Evolutionary conservation across 805 yeast genomes (phyloP).

Genomic region (Candida endomychidarum): DNA sequence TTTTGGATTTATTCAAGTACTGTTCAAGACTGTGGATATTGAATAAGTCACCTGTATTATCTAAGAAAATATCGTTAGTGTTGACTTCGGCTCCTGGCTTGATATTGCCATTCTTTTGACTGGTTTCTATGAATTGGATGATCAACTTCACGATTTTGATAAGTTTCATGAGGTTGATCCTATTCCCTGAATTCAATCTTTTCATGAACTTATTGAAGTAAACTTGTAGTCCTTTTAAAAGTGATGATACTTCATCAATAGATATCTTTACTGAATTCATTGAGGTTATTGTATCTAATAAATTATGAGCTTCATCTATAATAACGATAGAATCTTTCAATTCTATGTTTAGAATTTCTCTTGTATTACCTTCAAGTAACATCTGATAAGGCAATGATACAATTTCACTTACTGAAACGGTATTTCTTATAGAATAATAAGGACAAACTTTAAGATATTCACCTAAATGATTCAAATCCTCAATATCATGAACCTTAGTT

Average conservation of each 20-base stretch:
- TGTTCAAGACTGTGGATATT: conserved; percentile 67
- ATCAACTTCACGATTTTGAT: conserved; percentile 55
- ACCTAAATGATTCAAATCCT: conserved; percentile 70
- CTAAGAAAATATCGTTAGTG: conserved; percentile 52
- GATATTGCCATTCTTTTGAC: conserved; percentile 26
- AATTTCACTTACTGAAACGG: conserved; percentile 62
- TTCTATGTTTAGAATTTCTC: conserved; percentile 59
- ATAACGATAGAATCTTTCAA: conserved; percentile 67
- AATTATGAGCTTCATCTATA: conserved; percentile 91
- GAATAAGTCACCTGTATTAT: conserved; percentile 65
- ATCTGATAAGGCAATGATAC: conserved; percentile 85
- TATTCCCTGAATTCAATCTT: conserved; percentile 67
- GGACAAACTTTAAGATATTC: conserved; percentile 64
- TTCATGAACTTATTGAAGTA: conserved; percentile 63
- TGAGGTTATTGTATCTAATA: conserved; percentile 71
- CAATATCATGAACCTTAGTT: conserved; percentile 69
- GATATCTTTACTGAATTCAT: conserved; percentile 65
- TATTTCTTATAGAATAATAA: conserved; percentile 69
- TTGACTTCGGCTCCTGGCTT: conserved; percentile 56
- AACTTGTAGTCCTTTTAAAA: conserved; percentile 48
- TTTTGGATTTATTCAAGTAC: conserved; percentile 65
- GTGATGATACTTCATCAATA: conserved; percentile 43
- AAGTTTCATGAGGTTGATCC: conserved; percentile 66
- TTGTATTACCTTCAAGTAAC: conserved; percentile 57
- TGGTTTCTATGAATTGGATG: conserved; percentile 43